A percentile compares a stretch with the other conserved stretches of the same genome.
These are phyloP conservation scores for Calonectria leucothoes DNA, from an alignment of 2,329 filamentous ascomycete species.

Conservation along the genomic window DNA sequence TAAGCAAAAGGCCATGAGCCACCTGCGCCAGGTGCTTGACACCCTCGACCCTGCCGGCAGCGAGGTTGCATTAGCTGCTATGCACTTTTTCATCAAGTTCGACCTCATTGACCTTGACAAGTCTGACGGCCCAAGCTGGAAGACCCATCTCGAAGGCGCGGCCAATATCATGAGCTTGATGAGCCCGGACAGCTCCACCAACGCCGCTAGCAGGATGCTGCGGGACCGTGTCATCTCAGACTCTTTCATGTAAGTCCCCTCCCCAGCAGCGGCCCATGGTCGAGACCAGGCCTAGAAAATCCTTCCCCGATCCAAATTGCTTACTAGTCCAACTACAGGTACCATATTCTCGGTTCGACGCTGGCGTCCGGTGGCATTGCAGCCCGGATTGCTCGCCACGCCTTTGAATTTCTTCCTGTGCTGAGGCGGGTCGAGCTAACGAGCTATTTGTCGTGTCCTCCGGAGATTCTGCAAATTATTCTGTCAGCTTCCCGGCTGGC, in stretches of 20 bases:
- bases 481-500: slow-evolving; percentile 58
- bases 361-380: slow-evolving; percentile 50
- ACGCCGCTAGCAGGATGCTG: slow-evolving; percentile 48
- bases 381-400: slow-evolving; percentile 52
- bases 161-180: slow-evolving; percentile 55
- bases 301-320: neutral
- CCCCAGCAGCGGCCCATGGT: neutral
- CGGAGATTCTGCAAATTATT: slow-evolving; percentile 58
- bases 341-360: slow-evolving; percentile 54
- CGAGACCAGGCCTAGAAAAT: neutral
- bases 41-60: slow-evolving; percentile 53
- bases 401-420: slow-evolving; percentile 52
- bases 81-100: slow-evolving; percentile 64
- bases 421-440: slow-evolving; percentile 56
- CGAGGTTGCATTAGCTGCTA: slow-evolving; percentile 59
- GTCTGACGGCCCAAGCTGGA: slow-evolving; percentile 55
- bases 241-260: slow-evolving; percentile 56
- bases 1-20: slow-evolving; percentile 59
- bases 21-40: slow-evolving; percentile 54
- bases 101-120: slow-evolving; percentile 61
- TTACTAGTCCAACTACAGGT: slow-evolving; percentile 45
- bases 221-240: slow-evolving; percentile 61
- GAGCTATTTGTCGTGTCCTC: slow-evolving; percentile 56
- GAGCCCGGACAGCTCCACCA: slow-evolving; percentile 41
- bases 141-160: slow-evolving; percentile 58